phyloP scores from a whole-genome alignment of 1,139 yeast species.

The Meyerozyma carpophila region DNA sequence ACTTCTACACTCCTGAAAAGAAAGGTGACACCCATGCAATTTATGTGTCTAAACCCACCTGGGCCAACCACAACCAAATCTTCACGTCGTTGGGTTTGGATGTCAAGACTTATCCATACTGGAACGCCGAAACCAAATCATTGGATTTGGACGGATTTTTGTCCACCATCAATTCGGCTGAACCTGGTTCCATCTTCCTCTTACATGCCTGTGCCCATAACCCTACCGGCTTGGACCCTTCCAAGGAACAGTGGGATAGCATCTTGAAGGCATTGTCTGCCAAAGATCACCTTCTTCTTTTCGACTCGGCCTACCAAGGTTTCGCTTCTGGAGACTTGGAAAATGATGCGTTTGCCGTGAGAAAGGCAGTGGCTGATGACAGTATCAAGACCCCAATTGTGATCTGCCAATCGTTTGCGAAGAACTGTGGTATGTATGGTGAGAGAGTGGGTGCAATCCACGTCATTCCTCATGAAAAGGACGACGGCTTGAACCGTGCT shows the following conservation, averaged over 20 bases:
- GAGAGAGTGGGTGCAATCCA: constrained; percentile 96
- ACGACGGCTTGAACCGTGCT: constrained; percentile 37
- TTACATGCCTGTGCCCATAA: constrained; percentile 50
- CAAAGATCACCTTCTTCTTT: constrained; percentile 36
- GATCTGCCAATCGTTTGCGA: constrained; percentile 95
- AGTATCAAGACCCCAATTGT: constrained; percentile 45
- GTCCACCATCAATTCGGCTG: constrained; percentile 62
- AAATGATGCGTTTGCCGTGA: constrained; percentile 81
- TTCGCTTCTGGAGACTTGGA: constrained; percentile 88
- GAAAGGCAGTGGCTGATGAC: constrained; percentile 63
- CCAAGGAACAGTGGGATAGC: constrained; percentile 36
- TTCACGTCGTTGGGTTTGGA: constrained; percentile 58
- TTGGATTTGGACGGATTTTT: constrained; percentile 69
- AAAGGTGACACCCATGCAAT: constrained; percentile 37
- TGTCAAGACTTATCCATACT: constrained; percentile 70
- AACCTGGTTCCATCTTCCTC: constrained; percentile 67
- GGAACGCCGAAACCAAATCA: constrained; percentile 57
- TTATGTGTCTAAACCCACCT: constrained; percentile 85
- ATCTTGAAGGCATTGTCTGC: constrained; percentile 35
- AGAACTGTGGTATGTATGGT: constrained; percentile 96
- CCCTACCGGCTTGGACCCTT: constrained; percentile 48
- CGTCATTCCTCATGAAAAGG: constrained; percentile 42
- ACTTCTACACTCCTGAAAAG: constrained; percentile 40
- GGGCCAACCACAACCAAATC: constrained; percentile 93
- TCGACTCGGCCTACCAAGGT: constrained; percentile 58